Percentiles rank a stretch among this genome's conserved stretches.
phyloP scores from a whole-genome alignment of 139 green algal genomes.

The Choricystis sp. region DNA sequence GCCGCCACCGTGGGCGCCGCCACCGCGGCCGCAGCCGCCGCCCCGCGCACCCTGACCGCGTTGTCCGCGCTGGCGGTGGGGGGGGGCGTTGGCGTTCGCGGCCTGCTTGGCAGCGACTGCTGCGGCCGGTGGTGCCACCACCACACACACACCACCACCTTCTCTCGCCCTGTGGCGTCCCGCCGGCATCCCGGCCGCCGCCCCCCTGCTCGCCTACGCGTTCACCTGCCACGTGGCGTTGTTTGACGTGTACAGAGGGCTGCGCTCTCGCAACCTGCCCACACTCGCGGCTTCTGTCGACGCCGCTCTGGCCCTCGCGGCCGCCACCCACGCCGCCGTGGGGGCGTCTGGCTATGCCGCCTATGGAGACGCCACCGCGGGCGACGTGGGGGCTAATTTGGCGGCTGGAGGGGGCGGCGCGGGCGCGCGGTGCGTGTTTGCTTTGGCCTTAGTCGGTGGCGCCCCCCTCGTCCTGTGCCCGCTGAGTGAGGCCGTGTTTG shows the following conservation, averaged over 20 bases:
- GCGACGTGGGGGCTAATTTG: background rate
- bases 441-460: no score
- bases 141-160: background rate
- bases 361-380: background rate
- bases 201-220: background rate
- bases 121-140: background rate
- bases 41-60: background rate
- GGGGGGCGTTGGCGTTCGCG: background rate
- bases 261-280: background rate
- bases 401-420: no score
- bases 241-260: background rate
- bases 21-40: no score
- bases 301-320: no score
- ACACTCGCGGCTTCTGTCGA: background rate
- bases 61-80: background rate
- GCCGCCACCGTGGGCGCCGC: no score
- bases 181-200: background rate
- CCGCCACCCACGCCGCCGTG: background rate
- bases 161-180: background rate
- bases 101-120: background rate
- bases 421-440: no score
- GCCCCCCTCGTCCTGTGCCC: no score
- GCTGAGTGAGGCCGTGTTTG: no score
- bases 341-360: background rate
- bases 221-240: background rate